Base-by-base conservation (phyloP, 2,329 filamentous ascomycete genomes). In the Ploettnerulaceae sp. region DNA sequence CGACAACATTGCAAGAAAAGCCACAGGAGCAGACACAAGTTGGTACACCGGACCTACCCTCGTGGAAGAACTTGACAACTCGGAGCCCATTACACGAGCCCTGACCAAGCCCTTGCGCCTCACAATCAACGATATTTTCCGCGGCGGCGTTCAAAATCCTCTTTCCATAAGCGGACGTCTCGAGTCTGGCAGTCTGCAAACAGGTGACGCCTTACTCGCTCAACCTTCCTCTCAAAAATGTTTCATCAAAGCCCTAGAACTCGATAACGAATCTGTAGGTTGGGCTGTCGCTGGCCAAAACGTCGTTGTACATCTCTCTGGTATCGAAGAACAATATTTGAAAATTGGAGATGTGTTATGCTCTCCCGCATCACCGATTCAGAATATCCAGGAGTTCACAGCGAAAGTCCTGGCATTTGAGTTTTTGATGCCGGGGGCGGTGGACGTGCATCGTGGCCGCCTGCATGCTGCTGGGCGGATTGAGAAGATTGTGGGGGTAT, bases 251-350 rank as follows among this genome's bases (percentile, higher is more conserved):
- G 84, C 80, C 3, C 73, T 98, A 37, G 83, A 93, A 63, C 76
- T 89, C 7, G 84, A 91, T 62, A 76, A 80, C 17, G 78, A 86
- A 40, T 69, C 77, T 1, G 78, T 76, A 9, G 89, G 95, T 49
- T 98, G 89, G 89, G 89, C 87, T 0, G 89, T 96, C 11, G 90
- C 91, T 1, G 91, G 91, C 1, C 89, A 97, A 61, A 95, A 93
- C 49, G 80, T 87, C 12, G 84, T 82, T 0, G 70, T 98, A n/a
- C 85, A 94, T 56, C 74, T 98, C 38, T 75, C 81, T 7, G 85
- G 91, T 55, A 89, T 96, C 61, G 91, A 97, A 58, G 78, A 86
- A 0, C 77, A 86, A 12, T 85, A 96, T 59, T 76, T 98, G 7
- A 79, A 81, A 35, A 76, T 86, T 6, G 93, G 93, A 15, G 90